Evolutionary conservation across 371 early-diverging fungal species (phyloP).

Genomic region (Rhizopus arrhizus): DNA sequence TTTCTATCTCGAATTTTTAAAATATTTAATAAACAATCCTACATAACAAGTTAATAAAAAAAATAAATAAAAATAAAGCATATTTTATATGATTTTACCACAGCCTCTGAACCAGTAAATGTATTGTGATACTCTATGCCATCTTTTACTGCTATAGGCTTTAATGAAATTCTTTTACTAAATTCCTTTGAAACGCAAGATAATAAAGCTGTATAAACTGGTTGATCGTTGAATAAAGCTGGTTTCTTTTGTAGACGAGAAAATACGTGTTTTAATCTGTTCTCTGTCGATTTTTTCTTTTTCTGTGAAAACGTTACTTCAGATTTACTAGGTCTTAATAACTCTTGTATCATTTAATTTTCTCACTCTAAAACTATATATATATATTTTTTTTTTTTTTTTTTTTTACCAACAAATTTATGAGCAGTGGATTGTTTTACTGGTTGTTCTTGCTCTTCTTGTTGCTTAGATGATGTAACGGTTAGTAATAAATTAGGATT

Average conservation of each 20-base stretch:
- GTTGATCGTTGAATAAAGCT: neutral
- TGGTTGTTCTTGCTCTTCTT: neutral
- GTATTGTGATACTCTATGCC: slow-evolving; percentile 76
- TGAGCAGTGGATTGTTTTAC: neutral
- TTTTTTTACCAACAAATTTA: slow-evolving; percentile 1
- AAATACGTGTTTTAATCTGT: slow-evolving; percentile 20
- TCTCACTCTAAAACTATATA: neutral
- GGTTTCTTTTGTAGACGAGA: slow-evolving; percentile 15
- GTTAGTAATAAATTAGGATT: neutral
- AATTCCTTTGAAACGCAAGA: slow-evolving; percentile 75
- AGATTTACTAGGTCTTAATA: slow-evolving; percentile 24
- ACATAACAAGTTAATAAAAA: neutral
- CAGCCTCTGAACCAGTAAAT: slow-evolving; percentile 80
- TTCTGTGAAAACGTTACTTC: slow-evolving; percentile 4
- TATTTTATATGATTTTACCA: slow-evolving; percentile 48
- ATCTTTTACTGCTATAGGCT: slow-evolving; percentile 59
- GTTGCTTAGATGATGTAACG: neutral
- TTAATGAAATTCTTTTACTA: slow-evolving; percentile 32
- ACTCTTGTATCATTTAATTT: neutral
- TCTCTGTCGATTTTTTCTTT: neutral
- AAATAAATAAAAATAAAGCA: neutral
- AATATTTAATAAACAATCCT: slow-evolving; percentile 62
- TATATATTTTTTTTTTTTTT: neutral
- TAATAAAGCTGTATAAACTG: slow-evolving; percentile 75
- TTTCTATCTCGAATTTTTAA: slow-evolving; percentile 81